Percentiles rank a stretch among this genome's conserved stretches.
phyloP scores from a whole-genome alignment of 371 early-diverging fungal genomes.

The Mortierella sp. region DNA sequence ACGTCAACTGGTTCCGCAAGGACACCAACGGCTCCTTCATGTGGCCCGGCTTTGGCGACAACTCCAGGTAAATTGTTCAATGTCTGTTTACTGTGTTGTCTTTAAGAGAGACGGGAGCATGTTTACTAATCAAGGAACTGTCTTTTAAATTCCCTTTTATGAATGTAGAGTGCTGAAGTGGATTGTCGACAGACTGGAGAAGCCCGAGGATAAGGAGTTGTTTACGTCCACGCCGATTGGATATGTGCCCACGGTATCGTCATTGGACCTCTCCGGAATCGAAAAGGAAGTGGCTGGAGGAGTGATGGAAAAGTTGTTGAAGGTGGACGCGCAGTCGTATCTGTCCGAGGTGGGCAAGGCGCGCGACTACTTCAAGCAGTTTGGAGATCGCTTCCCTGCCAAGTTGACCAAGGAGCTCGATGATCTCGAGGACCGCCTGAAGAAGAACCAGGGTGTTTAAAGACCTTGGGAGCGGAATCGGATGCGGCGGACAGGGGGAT shows the following conservation, averaged over 20 bases:
- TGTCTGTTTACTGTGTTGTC: not conserved
- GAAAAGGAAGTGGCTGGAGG: constrained; percentile 49
- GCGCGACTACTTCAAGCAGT: constrained; percentile 58
- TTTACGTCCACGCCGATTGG: constrained; percentile 62
- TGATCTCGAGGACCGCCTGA: constrained; percentile 55
- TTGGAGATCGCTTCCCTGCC: constrained; percentile 59
- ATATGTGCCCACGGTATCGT: constrained; percentile 51
- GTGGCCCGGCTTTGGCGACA: constrained; percentile 64
- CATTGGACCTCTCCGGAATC: constrained; percentile 58
- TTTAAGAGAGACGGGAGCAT: not conserved
- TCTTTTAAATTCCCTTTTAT: not conserved
- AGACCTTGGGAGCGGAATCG: too few relatives aligned
- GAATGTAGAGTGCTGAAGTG: constrained; percentile 60
- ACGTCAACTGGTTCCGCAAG: constrained; percentile 65
- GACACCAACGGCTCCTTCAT: constrained; percentile 56
- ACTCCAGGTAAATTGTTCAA: constrained; percentile 36
- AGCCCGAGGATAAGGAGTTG: constrained; percentile 45
- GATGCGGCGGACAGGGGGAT: not conserved
- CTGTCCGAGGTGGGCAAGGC: constrained; percentile 57
- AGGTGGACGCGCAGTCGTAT: constrained; percentile 51
- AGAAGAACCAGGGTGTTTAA: constrained; percentile 38
- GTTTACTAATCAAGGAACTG: not conserved
- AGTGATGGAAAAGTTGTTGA: constrained; percentile 56
- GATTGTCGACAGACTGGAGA: constrained; percentile 61
- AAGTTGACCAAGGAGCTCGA: constrained; percentile 59